Conservation (phyloP, 2,329 filamentous ascomycete genomes). For the Camptophora hylomeconis region DNA sequence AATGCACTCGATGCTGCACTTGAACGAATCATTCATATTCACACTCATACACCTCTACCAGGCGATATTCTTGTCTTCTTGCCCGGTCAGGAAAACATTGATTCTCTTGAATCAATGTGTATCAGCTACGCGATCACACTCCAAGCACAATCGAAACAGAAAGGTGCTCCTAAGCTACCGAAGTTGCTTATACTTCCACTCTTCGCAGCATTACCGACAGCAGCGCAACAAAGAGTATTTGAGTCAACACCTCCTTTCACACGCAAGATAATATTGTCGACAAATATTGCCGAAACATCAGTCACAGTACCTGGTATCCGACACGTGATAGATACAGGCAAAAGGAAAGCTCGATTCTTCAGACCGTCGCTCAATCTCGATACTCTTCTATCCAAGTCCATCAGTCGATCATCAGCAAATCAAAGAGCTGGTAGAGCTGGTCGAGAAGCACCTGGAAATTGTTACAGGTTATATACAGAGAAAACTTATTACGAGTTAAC, state of each 20-base stretch:
- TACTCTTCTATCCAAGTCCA: constrained; percentile 76
- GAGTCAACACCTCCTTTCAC: constrained; percentile 59
- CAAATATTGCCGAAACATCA: constrained; percentile 97
- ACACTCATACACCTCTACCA: constrained; percentile 76
- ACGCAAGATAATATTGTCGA: constrained; percentile 80
- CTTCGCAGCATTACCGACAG: constrained; percentile 79
- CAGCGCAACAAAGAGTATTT: constrained; percentile 78
- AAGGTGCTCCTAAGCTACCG: constrained; percentile 6
- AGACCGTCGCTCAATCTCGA: constrained; percentile 74
- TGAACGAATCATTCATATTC: constrained; percentile 73
- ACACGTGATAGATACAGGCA: constrained; percentile 84
- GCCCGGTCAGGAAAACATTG: constrained; percentile 85
- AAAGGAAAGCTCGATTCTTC: constrained; percentile 89
- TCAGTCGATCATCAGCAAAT: constrained; percentile 85
- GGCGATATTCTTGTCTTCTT: constrained; percentile 90
- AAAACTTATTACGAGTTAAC: constrained; percentile 57
- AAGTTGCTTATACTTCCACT: constrained; percentile 59
- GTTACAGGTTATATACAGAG: constrained; percentile 79
- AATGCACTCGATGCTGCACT: constrained; percentile 74
- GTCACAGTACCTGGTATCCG: constrained; percentile 89
- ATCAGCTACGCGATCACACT: constrained; percentile 66
- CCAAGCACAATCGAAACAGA: constrained; percentile 3
- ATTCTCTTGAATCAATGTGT: constrained; percentile 64
- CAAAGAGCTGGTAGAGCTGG: constrained; percentile 87
- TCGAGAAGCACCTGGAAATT: constrained; percentile 81